These are phyloP conservation scores for Auxenochlorella pyrenoidosa DNA, from an alignment of 139 green algal species.

Conservation along the genomic window DNA sequence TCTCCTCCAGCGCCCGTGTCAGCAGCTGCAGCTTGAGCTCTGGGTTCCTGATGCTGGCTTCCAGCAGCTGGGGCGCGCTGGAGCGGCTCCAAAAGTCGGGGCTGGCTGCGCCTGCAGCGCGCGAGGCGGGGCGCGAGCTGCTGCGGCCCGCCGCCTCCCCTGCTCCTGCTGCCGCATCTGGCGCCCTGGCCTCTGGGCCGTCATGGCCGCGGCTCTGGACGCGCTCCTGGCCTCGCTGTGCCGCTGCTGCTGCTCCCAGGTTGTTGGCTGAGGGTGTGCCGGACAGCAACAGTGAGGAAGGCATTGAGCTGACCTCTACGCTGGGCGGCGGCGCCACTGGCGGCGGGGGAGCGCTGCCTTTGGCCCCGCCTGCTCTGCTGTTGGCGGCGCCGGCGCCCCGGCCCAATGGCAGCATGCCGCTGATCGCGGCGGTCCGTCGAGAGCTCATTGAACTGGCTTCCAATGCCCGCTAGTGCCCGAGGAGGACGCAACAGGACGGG, in stretches of 20 bases:
- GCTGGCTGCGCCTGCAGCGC: neutral
- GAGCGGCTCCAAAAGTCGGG: neutral
- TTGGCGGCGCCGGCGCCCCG: too few relatives aligned
- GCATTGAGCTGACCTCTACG: neutral
- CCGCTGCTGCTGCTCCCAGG: neutral
- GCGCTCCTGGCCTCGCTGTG: neutral
- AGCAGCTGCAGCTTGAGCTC: constrained; percentile 30
- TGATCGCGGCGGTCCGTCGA: too few relatives aligned
- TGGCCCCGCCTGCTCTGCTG: too few relatives aligned
- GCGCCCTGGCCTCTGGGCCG: neutral
- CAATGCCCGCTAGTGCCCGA: too few relatives aligned
- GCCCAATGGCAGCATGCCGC: too few relatives aligned
- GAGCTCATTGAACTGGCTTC: too few relatives aligned
- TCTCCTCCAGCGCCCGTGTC: constrained; percentile 9
- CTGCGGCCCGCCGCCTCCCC: neutral
- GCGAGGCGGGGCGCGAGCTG: neutral
- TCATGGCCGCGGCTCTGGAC: neutral
- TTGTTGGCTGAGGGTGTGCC: too few relatives aligned
- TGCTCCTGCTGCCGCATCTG: neutral
- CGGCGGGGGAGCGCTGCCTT: neutral
- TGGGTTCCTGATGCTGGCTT: neutral
- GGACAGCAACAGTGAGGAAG: neutral
- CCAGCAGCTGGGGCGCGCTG: neutral
- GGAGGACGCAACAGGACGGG: too few relatives aligned
- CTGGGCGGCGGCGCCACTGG: neutral